Conservation (phyloP, 805 yeast species). For the Suhomyces faveliae region DNA sequence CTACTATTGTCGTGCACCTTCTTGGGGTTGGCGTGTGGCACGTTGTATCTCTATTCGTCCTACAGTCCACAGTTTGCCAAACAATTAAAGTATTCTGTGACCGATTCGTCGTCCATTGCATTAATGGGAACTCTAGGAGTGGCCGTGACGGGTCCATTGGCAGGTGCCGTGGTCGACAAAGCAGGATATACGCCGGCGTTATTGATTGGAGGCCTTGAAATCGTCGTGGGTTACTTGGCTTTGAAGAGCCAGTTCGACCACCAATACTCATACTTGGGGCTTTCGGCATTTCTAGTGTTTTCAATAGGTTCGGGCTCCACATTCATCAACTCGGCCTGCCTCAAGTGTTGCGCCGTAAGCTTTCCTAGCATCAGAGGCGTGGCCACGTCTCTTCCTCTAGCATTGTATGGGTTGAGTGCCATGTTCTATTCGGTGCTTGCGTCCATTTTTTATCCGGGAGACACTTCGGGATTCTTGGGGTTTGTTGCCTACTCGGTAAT, state of each 20-base stretch:
- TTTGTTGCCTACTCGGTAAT: constrained; percentile 45
- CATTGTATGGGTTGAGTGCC: constrained; percentile 75
- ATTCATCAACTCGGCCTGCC: constrained; percentile 57
- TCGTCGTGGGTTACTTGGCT: constrained; percentile 55
- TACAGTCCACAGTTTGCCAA: constrained; percentile 75
- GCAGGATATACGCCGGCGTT: constrained; percentile 57
- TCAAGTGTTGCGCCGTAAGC: constrained; percentile 70
- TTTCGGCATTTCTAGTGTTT: constrained; percentile 48
- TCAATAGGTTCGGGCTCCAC: constrained; percentile 71
- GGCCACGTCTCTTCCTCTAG: constrained; percentile 73
- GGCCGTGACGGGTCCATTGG: constrained; percentile 61
- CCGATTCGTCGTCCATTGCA: constrained; percentile 63
- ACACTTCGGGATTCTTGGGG: constrained; percentile 54
- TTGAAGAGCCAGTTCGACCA: constrained; percentile 50
- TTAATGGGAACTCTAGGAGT: constrained; percentile 68
- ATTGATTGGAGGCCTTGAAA: constrained; percentile 47
- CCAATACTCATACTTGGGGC: constrained; percentile 34
- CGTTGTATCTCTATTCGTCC: constrained; percentile 71
- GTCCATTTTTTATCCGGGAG: constrained; percentile 51
- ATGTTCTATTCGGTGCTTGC: constrained; percentile 61
- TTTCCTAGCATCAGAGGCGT: constrained; percentile 69
- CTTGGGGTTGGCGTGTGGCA: constrained; percentile 64
- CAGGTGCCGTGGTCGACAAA: constrained; percentile 63
- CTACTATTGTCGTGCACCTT: constrained; percentile 26
- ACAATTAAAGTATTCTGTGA: constrained; percentile 55